Percentiles rank a stretch among this genome's conserved stretches.
Conservation (phyloP, 1,284 basidiomycete species). For the Rhodofomes roseus region DNA sequence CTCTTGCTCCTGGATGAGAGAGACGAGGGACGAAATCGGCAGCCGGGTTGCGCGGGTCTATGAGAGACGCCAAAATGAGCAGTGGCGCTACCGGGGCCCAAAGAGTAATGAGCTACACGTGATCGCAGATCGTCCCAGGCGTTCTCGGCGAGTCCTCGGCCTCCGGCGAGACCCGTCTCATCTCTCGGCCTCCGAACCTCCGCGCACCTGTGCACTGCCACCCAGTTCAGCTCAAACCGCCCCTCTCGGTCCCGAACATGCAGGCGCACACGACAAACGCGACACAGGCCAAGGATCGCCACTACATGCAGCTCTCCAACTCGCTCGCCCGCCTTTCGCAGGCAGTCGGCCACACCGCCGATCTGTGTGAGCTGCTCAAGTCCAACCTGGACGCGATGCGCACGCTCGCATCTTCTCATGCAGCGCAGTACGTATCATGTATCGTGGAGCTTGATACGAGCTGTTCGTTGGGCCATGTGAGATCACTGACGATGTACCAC, state of each 20-base stretch:
- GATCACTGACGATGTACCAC: slow-evolving; percentile 20
- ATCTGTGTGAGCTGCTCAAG: slow-evolving; percentile 68
- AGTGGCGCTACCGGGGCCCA: not conserved
- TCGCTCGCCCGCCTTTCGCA: slow-evolving; percentile 59
- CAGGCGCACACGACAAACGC: slow-evolving; percentile 46
- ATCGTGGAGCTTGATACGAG: too few relatives aligned
- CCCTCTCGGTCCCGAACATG: slow-evolving; percentile 13
- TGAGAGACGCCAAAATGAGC: not conserved
- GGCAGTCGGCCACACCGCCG: slow-evolving; percentile 60
- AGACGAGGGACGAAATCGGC: not conserved
- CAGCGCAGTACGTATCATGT: slow-evolving; percentile 55
- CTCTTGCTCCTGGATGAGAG: not conserved
- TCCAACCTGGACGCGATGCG: slow-evolving; percentile 70
- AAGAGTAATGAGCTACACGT: not conserved
- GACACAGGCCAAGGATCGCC: slow-evolving; percentile 68
- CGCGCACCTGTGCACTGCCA: not conserved
- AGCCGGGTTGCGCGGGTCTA: not conserved
- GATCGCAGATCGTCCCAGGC: not conserved
- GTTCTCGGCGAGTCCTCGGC: not conserved
- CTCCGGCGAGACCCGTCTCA: not conserved
- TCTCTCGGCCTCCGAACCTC: not conserved
- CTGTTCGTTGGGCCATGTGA: not conserved
- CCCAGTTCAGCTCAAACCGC: not conserved
- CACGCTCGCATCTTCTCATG: slow-evolving; percentile 66
- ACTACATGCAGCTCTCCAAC: slow-evolving; percentile 64